Conservation (phyloP, 257 asterid species). For the Salvia splendens region DNA sequence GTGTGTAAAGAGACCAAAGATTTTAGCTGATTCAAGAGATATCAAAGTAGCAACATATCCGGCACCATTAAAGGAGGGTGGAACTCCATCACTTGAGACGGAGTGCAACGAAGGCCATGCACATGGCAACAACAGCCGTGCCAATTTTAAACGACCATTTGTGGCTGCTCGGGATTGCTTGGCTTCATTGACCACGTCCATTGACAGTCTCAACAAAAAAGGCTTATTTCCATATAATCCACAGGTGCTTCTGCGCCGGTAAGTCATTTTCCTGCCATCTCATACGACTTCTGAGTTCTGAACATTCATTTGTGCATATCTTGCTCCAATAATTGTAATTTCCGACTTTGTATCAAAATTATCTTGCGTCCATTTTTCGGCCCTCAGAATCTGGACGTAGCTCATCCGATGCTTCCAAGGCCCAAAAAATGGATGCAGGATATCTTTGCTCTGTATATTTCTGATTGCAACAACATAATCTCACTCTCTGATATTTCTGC, state of each 20-base stretch:
- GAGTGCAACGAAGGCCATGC: slow-evolving; percentile 30
- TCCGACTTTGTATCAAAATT: no score
- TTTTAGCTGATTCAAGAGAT: slow-evolving; percentile 30
- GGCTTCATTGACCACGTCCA: slow-evolving; percentile 60
- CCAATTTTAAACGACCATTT: slow-evolving; percentile 39
- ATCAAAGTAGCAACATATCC: slow-evolving; percentile 29
- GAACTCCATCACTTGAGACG: slow-evolving; percentile 26
- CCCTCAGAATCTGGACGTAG: no score
- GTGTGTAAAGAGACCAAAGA: slow-evolving; percentile 52
- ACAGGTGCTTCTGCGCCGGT: slow-evolving; percentile 73
- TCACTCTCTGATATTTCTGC: slow-evolving; percentile 35
- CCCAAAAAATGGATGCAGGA: no score
- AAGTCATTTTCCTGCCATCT: slow-evolving; percentile 25
- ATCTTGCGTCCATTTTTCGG: no score
- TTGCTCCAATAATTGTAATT: no score
- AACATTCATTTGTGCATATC: not conserved
- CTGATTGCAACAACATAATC: slow-evolving; percentile 9
- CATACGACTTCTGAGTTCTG: slow-evolving; percentile 19
- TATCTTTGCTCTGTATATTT: no score
- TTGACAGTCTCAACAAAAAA: slow-evolving; percentile 65
- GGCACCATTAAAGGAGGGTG: slow-evolving; percentile 23
- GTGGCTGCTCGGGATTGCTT: slow-evolving; percentile 67
- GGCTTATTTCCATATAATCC: slow-evolving; percentile 88
- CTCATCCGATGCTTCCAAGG: no score
- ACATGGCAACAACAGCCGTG: slow-evolving; percentile 25